These are phyloP conservation scores for Albugo laibachii DNA, from an alignment of 352 stramenopile genomes.

Conservation along the genomic window DNA sequence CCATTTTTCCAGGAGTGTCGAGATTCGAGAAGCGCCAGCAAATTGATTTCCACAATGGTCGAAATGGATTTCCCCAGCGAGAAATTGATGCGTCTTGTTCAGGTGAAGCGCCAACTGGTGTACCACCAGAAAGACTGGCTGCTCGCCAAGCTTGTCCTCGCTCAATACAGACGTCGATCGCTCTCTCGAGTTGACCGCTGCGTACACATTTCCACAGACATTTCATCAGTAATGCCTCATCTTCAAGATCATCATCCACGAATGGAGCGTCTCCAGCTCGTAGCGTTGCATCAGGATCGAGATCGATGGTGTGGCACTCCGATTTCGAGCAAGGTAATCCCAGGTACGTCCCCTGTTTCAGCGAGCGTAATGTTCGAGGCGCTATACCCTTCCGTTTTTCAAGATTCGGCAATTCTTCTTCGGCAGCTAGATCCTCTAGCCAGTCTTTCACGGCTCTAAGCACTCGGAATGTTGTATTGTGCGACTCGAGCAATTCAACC, in stretches of 20 bases:
- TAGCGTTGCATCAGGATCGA: conserved; percentile 55
- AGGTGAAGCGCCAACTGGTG: conserved; percentile 30
- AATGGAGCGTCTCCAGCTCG: conserved; percentile 39
- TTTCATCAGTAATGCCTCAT: conserved; percentile 59
- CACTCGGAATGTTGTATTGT: conserved; percentile 44
- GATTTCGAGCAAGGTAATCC: conserved; percentile 2
- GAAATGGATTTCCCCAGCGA: conserved; percentile 64
- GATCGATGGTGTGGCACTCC: conserved; percentile 8
- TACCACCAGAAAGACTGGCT: conserved; percentile 45
- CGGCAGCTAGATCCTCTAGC: conserved; percentile 64
- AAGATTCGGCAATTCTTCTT: conserved; percentile 33
- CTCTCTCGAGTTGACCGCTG: conserved; percentile 35
- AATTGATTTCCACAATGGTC: conserved; percentile 70
- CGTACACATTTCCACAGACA: conserved; percentile 54
- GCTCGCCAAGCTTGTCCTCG: conserved; percentile 59
- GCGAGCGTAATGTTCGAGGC: too few relatives aligned
- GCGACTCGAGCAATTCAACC: conserved; percentile 29
- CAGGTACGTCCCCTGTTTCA: conserved; percentile 17
- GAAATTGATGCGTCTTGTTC: conserved; percentile 27
- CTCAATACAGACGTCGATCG: conserved; percentile 51
- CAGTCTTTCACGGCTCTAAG: conserved; percentile 49
- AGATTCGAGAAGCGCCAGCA: conserved; percentile 48
- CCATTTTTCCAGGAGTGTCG: conserved; percentile 18
- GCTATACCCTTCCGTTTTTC: conserved; percentile 31
- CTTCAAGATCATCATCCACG: conserved; percentile 55